Conservation (phyloP, 2,329 filamentous ascomycete species). For the Geosmithia putterillii region DNA sequence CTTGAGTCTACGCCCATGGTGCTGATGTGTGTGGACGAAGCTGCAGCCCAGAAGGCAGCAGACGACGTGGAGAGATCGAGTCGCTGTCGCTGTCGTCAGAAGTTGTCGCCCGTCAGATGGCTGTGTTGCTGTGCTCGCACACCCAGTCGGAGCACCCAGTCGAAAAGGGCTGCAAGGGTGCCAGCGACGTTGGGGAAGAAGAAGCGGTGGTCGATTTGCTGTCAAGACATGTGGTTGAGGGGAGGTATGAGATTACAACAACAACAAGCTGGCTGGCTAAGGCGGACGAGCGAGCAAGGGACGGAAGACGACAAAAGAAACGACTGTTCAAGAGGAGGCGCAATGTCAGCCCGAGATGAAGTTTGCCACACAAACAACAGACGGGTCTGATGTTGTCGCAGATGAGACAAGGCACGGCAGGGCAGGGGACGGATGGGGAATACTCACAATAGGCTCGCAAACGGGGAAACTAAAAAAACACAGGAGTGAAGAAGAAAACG, state of each 20-base stretch:
- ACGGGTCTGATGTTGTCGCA: not conserved
- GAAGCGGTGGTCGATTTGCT: conserved; percentile 6
- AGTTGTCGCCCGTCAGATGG: not conserved
- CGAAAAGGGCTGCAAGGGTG: too few relatives aligned
- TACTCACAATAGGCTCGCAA: not conserved
- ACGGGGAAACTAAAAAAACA: not conserved
- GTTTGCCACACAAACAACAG: not conserved
- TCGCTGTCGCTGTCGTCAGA: not conserved
- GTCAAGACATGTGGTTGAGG: conserved; percentile 14
- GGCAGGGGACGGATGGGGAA: not conserved
- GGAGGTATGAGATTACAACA: conserved; percentile 1
- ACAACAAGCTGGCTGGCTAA: conserved; percentile 2
- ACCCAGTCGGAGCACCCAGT: too few relatives aligned
- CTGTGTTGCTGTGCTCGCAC: too few relatives aligned
- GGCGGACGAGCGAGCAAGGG: not conserved
- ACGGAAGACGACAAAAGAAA: not conserved
- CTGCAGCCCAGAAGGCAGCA: not conserved
- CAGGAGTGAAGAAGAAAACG: not conserved
- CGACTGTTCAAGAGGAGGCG: not conserved
- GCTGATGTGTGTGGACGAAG: not conserved
- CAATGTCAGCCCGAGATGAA: conserved; percentile 2
- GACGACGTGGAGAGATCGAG: too few relatives aligned
- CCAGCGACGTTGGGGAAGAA: not conserved
- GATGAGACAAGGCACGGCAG: not conserved
- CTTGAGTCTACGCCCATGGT: conserved; percentile 43